Evolutionary conservation across 345 rosid genomes (phyloP).

Genomic region (Trapa bicornis): DNA sequence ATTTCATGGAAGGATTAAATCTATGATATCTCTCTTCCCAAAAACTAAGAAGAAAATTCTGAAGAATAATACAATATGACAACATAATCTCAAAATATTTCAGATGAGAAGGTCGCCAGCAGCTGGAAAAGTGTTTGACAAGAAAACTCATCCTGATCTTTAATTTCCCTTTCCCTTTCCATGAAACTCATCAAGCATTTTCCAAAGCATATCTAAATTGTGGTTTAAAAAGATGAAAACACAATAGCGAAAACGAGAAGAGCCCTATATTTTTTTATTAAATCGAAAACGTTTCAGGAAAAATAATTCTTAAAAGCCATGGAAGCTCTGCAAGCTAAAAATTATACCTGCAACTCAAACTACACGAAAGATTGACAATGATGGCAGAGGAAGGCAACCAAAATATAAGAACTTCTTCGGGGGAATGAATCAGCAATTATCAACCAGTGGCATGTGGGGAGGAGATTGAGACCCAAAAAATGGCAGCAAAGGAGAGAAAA

Average conservation of each 20-base stretch:
- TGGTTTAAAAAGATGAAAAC: background rate
- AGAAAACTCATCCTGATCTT: too few relatives aligned
- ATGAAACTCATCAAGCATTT: background rate
- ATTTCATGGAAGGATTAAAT: too few relatives aligned
- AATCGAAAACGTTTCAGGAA: background rate
- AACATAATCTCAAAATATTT: too few relatives aligned
- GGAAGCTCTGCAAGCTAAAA: background rate
- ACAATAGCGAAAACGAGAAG: background rate
- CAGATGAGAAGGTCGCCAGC: too few relatives aligned
- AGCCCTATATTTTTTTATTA: background rate
- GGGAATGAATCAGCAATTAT: background rate
- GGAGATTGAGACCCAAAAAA: constrained; percentile 1
- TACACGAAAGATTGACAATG: background rate
- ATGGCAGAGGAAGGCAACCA: background rate
- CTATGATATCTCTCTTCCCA: too few relatives aligned
- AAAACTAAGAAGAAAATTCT: too few relatives aligned
- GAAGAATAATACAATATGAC: too few relatives aligned
- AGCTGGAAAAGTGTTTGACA: too few relatives aligned
- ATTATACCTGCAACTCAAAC: background rate
- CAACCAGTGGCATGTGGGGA: background rate
- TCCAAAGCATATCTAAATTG: background rate
- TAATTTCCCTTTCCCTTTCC: background rate
- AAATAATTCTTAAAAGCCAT: background rate
- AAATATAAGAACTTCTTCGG: background rate
- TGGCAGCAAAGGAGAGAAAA: background rate